phyloP scores from a whole-genome alignment of 1,139 yeast species.

The Lodderomyces theae region DNA sequence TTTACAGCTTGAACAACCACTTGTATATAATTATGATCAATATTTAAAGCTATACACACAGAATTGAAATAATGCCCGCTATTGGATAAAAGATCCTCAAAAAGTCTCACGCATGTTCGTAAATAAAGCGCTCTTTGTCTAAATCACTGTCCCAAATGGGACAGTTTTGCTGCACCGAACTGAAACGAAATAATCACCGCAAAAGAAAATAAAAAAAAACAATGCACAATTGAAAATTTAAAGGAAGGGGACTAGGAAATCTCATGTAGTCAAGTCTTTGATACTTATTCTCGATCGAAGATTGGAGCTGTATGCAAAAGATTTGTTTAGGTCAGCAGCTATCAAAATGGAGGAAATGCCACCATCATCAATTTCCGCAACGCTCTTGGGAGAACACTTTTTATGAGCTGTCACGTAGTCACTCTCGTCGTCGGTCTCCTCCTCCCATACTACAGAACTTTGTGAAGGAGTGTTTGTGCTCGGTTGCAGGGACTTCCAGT shows the following conservation, averaged over 20 bases:
- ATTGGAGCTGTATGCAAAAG: neutral
- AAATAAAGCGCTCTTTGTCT: too few relatives aligned
- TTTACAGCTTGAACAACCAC: too few relatives aligned
- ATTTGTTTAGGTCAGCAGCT: constrained; percentile 23
- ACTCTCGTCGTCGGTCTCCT: constrained; percentile 8
- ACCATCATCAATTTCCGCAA: constrained; percentile 4
- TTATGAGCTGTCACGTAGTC: neutral
- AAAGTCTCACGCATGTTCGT: too few relatives aligned
- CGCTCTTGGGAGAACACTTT: neutral
- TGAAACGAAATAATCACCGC: neutral
- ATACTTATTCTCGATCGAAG: constrained; percentile 26
- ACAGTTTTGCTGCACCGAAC: too few relatives aligned
- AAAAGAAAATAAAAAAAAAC: too few relatives aligned
- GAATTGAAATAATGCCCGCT: neutral
- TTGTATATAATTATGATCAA: too few relatives aligned
- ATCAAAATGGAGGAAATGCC: constrained; percentile 28
- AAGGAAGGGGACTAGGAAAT: neutral
- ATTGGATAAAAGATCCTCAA: too few relatives aligned
- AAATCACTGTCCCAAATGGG: neutral
- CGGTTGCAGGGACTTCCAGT: neutral
- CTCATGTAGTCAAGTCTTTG: constrained; percentile 24
- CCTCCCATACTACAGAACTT: neutral
- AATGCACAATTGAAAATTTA: too few relatives aligned
- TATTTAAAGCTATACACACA: constrained; percentile 1
- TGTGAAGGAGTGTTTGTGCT: neutral